A percentile compares a stretch with the other conserved stretches of the same genome.
These are phyloP conservation scores for Chenopodium formosanum DNA, from an alignment of 148 eudicot species.

Conservation along the genomic window DNA sequence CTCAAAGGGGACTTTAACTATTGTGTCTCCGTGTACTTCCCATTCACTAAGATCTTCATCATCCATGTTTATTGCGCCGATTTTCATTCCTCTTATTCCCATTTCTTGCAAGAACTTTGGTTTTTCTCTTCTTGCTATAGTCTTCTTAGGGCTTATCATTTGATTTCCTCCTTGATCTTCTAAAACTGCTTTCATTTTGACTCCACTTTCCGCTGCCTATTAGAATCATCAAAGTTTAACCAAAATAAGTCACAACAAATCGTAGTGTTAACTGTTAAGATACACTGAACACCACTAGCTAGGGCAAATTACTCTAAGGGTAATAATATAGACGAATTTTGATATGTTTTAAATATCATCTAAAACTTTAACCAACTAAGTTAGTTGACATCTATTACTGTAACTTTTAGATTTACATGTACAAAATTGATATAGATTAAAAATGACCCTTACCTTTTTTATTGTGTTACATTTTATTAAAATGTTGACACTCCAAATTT, in stretches of 20 bases:
- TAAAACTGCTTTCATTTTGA: conserved; percentile 71
- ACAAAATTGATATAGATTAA: too few species aligned
- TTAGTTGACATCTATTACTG: too few species aligned
- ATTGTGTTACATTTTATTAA: too few species aligned
- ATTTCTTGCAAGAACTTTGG: conserved; percentile 60
- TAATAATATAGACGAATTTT: too few species aligned
- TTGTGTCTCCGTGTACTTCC: conserved; percentile 39
- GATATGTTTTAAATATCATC: too few species aligned
- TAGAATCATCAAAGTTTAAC: background rate
- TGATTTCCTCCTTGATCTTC: conserved; percentile 44
- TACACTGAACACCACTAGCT: too few species aligned
- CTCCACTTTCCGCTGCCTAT: conserved; percentile 49
- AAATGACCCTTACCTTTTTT: too few species aligned
- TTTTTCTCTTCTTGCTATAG: conserved; percentile 39
- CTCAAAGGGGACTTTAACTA: conserved; percentile 42
- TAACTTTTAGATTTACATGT: too few species aligned
- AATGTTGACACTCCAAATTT: too few species aligned
- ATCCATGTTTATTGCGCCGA: conserved; percentile 78
- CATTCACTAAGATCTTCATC: conserved; percentile 65
- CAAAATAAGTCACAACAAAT: background rate
- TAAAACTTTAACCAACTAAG: too few species aligned
- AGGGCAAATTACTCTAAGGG: too few species aligned
- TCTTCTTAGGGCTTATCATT: conserved; percentile 19
- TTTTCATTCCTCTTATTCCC: conserved; percentile 45
- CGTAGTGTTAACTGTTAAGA: background rate